Conservation (phyloP, 2,329 filamentous ascomycete species). For the Byssothecium circinans region DNA sequence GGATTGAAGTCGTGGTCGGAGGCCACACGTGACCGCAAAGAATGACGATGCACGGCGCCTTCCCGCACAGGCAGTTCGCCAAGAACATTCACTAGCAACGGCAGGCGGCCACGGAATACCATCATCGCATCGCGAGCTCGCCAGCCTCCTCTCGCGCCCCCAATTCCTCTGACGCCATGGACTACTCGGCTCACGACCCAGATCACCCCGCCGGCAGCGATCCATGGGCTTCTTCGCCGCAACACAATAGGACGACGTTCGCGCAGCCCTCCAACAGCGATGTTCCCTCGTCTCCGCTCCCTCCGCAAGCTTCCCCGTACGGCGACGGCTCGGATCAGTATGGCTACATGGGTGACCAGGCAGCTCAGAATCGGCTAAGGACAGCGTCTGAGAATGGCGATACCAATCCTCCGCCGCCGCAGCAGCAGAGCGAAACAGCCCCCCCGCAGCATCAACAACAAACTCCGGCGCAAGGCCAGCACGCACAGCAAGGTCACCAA, state of each 20-base stretch:
- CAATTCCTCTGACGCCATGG: slow-evolving; percentile 54
- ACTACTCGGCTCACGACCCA: slow-evolving; percentile 64
- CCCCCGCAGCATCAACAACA: slow-evolving; percentile 33
- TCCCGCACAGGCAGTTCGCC: slow-evolving; percentile 13
- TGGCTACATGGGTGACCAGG: slow-evolving; percentile 38
- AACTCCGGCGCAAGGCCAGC: slow-evolving; percentile 41
- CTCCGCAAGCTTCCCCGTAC: slow-evolving; percentile 44
- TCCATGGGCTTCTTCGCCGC: slow-evolving; percentile 66
- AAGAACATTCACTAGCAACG: slow-evolving; percentile 14
- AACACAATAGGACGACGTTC: slow-evolving; percentile 53
- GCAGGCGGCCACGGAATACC: slow-evolving; percentile 14
- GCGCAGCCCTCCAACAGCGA: slow-evolving; percentile 49
- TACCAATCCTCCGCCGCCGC: slow-evolving; percentile 43
- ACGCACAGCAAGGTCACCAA: slow-evolving; percentile 42
- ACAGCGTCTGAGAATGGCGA: slow-evolving; percentile 39
- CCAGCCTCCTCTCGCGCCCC: slow-evolving; percentile 18
- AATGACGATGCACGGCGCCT: neutral
- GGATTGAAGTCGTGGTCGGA: neutral
- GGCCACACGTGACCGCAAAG: slow-evolving; percentile 9
- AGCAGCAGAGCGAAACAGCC: slow-evolving; percentile 41
- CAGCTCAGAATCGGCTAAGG: slow-evolving; percentile 27
- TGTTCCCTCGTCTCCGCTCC: slow-evolving; percentile 45
- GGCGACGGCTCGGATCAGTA: slow-evolving; percentile 38
- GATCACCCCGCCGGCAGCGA: slow-evolving; percentile 60
- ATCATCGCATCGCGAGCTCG: slow-evolving; percentile 17